These are phyloP conservation scores for Magnolia kwangsiensis DNA, from an alignment of 164 flowering plant species.

Conservation along the genomic window DNA sequence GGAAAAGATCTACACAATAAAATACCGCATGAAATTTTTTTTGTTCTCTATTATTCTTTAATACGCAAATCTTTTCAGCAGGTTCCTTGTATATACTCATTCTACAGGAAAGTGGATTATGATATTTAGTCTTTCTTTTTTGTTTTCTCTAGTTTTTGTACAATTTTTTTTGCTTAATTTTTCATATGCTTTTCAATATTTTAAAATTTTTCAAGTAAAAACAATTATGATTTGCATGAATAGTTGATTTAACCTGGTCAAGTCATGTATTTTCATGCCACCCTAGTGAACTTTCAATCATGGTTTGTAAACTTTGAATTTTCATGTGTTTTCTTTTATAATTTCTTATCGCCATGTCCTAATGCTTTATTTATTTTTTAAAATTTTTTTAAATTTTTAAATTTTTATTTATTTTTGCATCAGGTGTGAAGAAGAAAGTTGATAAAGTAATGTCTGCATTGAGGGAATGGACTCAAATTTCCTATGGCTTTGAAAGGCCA, in stretches of 20 bases:
- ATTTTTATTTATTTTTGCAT: no score
- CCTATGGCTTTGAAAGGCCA: background rate
- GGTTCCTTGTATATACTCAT: background rate
- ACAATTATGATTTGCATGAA: background rate
- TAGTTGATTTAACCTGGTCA: background rate
- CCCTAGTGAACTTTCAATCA: background rate
- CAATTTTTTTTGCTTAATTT: no score
- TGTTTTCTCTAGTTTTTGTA: no score
- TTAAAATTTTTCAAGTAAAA: background rate
- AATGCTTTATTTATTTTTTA: no score
- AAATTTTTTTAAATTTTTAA: no score
- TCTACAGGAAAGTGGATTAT: background rate
- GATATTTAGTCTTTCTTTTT: background rate
- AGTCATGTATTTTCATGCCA: background rate
- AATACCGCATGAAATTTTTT: no score
- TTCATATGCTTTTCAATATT: background rate
- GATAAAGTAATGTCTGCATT: conserved; percentile 3
- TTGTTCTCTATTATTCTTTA: background rate
- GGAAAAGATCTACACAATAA: background rate
- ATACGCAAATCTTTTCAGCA: background rate
- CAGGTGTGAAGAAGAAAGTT: conserved; percentile 6
- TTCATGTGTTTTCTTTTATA: no score
- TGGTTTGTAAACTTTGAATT: no score
- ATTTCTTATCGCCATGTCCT: no score
- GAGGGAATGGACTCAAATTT: conserved; percentile 2